Conservation (phyloP, 1,139 yeast species). For the Pichia sp. region DNA sequence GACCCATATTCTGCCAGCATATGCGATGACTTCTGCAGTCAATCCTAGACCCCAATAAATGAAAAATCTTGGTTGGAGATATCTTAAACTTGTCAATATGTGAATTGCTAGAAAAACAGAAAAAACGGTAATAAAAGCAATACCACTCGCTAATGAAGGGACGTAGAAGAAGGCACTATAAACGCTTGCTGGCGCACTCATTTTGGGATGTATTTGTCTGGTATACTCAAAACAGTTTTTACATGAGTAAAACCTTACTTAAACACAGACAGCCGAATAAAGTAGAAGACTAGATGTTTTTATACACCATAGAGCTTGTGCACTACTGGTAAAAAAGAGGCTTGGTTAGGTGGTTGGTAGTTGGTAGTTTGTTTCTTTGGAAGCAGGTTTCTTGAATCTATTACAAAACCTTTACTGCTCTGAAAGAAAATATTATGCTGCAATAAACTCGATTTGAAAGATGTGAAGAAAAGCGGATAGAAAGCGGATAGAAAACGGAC, state of each 20-base stretch:
- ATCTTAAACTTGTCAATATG: background rate
- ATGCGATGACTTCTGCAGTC: conserved; percentile 1
- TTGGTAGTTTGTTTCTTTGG: no score
- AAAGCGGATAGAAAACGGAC: no score
- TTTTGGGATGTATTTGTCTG: background rate
- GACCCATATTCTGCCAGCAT: conserved; percentile 1
- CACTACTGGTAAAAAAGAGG: background rate
- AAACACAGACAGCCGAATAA: background rate
- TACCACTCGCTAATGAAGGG: conserved; percentile 1
- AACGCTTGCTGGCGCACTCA: background rate
- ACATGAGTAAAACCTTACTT: background rate
- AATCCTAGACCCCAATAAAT: conserved; percentile 2
- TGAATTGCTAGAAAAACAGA: background rate
- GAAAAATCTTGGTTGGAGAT: conserved; percentile 5
- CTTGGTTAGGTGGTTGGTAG: background rate
- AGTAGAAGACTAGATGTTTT: background rate
- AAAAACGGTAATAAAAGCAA: background rate
- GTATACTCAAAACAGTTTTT: background rate
- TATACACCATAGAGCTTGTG: no score
- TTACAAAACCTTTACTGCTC: no score
- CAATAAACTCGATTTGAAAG: no score
- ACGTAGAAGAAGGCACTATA: background rate
- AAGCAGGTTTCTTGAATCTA: no score
- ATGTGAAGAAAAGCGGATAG: no score
- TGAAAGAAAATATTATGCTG: no score